A percentile compares a stretch with the other conserved stretches of the same genome.
Evolutionary conservation across 2,329 filamentous ascomycete genomes (phyloP).

Genomic region (Diaporthe longicolla): DNA sequence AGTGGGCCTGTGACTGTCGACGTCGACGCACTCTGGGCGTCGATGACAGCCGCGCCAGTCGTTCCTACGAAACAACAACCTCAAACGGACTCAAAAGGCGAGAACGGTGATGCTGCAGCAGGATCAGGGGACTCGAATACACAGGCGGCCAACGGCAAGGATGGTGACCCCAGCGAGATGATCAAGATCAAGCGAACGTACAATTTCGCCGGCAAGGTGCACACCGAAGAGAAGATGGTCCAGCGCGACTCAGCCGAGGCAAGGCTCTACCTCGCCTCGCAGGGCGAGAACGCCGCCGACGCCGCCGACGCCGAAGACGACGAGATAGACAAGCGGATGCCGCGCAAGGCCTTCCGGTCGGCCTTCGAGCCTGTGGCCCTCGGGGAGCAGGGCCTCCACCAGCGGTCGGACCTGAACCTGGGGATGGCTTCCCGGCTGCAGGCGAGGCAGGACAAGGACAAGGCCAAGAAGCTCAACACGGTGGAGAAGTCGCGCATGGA

Average conservation of each 20-base stretch:
- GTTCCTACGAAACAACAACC: constrained; percentile 45
- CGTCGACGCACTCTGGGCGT: constrained; percentile 78
- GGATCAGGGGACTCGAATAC: constrained; percentile 42
- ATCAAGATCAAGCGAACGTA: constrained; percentile 80
- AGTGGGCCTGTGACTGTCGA: constrained; percentile 77
- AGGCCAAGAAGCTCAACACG: constrained; percentile 77
- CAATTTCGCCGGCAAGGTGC: constrained; percentile 80
- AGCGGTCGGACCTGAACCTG: constrained; percentile 71
- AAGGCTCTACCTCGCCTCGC: constrained; percentile 72
- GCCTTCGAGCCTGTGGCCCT: constrained; percentile 69
- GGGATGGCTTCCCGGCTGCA: constrained; percentile 64
- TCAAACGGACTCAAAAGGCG: constrained; percentile 15
- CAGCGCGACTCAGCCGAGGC: constrained; percentile 76
- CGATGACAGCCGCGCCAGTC: constrained; percentile 69
- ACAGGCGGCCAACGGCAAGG: constrained; percentile 31
- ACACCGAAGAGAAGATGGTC: constrained; percentile 80
- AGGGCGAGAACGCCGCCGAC: constrained; percentile 50
- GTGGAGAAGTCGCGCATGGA: constrained; percentile 82
- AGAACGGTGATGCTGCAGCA: constrained; percentile 40
- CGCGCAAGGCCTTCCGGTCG: constrained; percentile 72
- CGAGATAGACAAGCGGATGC: constrained; percentile 58
- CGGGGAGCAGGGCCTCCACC: constrained; percentile 54
- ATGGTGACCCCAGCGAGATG: constrained; percentile 54
- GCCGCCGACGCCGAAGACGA: constrained; percentile 48
- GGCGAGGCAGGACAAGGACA: constrained; percentile 56